Evolutionary conservation across 1,139 yeast species (phyloP).

Genomic region (Geotrichum phurueaensis): DNA sequence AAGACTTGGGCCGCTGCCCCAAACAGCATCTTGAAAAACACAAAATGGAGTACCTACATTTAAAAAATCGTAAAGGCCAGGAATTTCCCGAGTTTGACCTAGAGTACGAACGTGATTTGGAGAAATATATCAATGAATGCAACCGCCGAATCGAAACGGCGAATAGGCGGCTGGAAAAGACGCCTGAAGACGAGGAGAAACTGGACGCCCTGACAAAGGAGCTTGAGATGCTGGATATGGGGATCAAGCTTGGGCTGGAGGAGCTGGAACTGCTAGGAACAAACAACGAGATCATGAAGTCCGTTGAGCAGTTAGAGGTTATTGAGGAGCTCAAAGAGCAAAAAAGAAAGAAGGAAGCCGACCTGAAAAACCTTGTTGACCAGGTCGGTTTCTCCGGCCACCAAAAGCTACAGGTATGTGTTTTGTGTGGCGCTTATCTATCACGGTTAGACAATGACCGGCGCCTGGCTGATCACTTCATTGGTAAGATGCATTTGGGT

Average conservation of each 20-base stretch:
- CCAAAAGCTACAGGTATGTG: constrained; percentile 87
- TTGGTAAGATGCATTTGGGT: constrained; percentile 82
- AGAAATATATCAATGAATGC: constrained; percentile 57
- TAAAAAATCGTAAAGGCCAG: constrained; percentile 49
- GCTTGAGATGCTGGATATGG: constrained; percentile 59
- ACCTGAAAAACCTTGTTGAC: constrained; percentile 56
- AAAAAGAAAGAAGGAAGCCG: constrained; percentile 40
- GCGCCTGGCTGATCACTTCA: constrained; percentile 84
- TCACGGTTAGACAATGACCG: constrained; percentile 84
- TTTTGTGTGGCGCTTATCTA: constrained; percentile 83
- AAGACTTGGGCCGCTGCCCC: constrained; percentile 78
- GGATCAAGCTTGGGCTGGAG: constrained; percentile 61
- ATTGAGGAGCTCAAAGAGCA: constrained; percentile 41
- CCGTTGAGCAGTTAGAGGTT: constrained; percentile 42
- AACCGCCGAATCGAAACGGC: constrained; percentile 63
- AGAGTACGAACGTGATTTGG: constrained; percentile 55
- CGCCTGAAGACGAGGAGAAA: constrained; percentile 68
- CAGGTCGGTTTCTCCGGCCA: constrained; percentile 81
- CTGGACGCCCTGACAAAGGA: constrained; percentile 59
- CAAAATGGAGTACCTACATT: constrained; percentile 61
- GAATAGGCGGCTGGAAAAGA: constrained; percentile 61
- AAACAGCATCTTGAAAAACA: constrained; percentile 70
- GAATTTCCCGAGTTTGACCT: constrained; percentile 62
- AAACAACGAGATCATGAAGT: constrained; percentile 48
- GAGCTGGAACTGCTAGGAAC: constrained; percentile 58